Percentiles rank a stretch among this genome's conserved stretches.
phyloP scores from a whole-genome alignment of 495 filamentous ascomycete genomes.

The Neurospora sp. region DNA sequence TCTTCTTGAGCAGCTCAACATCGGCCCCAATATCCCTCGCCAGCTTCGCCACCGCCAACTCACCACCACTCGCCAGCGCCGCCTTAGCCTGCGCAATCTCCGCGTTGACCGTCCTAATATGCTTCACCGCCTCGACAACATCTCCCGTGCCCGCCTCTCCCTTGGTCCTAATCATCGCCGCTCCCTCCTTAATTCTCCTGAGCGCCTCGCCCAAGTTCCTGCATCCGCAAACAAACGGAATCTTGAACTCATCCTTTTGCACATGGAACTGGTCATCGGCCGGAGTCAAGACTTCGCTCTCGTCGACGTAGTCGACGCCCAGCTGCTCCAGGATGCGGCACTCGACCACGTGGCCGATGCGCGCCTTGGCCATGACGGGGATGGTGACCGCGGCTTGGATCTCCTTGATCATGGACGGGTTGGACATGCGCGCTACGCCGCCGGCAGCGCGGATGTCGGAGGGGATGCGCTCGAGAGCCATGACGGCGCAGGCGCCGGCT shows the following conservation, averaged over 20 bases:
- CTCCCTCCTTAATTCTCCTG: constrained; percentile 83
- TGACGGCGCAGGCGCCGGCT: constrained; percentile 90
- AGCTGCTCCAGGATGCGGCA: constrained; percentile 96
- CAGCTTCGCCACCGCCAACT: constrained; percentile 59
- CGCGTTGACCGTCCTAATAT: constrained; percentile 82
- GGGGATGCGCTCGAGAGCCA: constrained; percentile 96
- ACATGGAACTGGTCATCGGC: constrained; percentile 89
- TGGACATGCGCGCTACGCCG: constrained; percentile 94
- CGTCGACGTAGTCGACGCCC: constrained; percentile 95
- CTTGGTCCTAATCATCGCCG: constrained; percentile 98
- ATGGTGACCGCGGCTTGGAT: constrained; percentile 97
- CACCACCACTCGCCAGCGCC: constrained; percentile 46
- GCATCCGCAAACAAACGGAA: constrained; percentile 95
- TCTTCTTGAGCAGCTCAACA: constrained; percentile 70
- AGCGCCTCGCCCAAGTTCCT: constrained; percentile 91
- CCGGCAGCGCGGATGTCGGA: constrained; percentile 90
- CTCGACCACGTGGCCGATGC: constrained; percentile 96
- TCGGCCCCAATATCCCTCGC: constrained; percentile 76
- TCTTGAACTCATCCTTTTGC: constrained; percentile 68
- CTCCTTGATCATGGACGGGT: constrained; percentile 89
- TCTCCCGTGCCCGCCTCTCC: constrained; percentile 98
- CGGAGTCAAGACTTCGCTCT: constrained; percentile 92
- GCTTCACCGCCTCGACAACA: constrained; percentile 90
- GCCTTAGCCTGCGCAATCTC: constrained; percentile 70
- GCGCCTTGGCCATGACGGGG: constrained; percentile 97